Evolutionary conservation across 371 early-diverging fungal species (phyloP).

Genomic region (Lichtheimia ramosa): DNA sequence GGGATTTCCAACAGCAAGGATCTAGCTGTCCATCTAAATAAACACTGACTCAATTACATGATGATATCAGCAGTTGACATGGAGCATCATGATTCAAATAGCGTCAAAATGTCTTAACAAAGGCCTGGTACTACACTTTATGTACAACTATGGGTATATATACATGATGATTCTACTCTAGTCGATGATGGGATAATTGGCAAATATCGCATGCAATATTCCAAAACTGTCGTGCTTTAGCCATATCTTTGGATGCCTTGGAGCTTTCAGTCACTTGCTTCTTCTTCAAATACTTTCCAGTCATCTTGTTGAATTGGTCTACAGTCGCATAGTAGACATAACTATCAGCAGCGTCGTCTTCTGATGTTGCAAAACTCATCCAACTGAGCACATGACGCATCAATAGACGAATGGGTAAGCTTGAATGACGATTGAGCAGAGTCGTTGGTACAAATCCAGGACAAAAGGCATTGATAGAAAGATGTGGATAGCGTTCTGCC

Average conservation of each 20-base stretch:
- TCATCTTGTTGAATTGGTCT: constrained; percentile 8
- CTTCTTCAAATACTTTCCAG: constrained; percentile 23
- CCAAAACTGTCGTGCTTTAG: constrained; percentile 27
- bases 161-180: neutral
- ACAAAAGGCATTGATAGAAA: constrained; percentile 26
- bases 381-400: constrained; percentile 17
- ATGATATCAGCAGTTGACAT: no score
- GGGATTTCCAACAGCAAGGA: no score
- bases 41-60: no score
- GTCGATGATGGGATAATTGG: constrained; percentile 1
- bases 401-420: constrained; percentile 13
- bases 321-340: constrained; percentile 35
- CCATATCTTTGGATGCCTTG: constrained; percentile 23
- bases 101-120: no score
- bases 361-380: constrained; percentile 28
- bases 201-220: constrained; percentile 28
- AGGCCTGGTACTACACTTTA: no score
- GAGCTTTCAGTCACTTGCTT: constrained; percentile 19
- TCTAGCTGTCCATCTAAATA: no score
- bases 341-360: constrained; percentile 25
- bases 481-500: constrained; percentile 8
- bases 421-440: constrained; percentile 25
- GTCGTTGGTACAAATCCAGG: constrained; percentile 50
- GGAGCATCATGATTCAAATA: no score
- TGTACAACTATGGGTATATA: no score